Base-by-base conservation (phyloP, 331 rosid genomes). In the Cydonia oblonga region DNA sequence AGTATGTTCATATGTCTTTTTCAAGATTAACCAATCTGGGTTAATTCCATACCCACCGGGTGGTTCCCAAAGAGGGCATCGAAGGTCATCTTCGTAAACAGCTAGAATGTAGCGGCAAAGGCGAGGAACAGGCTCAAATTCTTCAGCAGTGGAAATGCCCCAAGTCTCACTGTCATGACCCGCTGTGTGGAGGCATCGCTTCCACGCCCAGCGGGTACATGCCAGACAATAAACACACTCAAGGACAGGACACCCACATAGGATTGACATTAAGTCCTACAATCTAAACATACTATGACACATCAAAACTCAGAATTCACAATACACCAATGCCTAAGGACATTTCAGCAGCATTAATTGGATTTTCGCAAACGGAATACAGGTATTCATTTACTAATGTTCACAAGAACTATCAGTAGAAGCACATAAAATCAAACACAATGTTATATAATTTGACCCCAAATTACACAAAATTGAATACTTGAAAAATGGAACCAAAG, bases 141-240 rank as follows among this genome's bases (percentile, higher is more conserved):
- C 98, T 71, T 90, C 98, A 2, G 80, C 69, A 3, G 84, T 77
- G 29, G 96, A 87, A 76, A 85, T 52, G 30, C 98, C 93, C 98
- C 98, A 92, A 69, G 83, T 87, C 79, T 90, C 98, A 80, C 98
- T 92, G 81, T 90, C 98, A 82, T 92, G 96, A 52, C 96, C 98
- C 65, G 98, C 96, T 35, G 96, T 76, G 79, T 88, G 96, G 84
- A 92, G 96, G 75, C 98, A 92, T 49, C 96, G 81, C 84, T 90
- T 92, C 90, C 96, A 92, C 49, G 85, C 96, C 98, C 96, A 92
- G 22, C 98, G 96, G 57, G 93, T 83, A 71, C 98, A 92, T 19
- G 85, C 98, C 69, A 92, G 81, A 76, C 98, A 92, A 52, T 89
- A 92, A 52, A 90, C 98, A 78, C 96, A 92, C 86, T 92, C 98